Evolutionary conservation across 2,329 filamentous ascomycete species (phyloP), one percentile per base, ranked within the genome.

Genomic region (Penicillium capsulatum): DNA sequence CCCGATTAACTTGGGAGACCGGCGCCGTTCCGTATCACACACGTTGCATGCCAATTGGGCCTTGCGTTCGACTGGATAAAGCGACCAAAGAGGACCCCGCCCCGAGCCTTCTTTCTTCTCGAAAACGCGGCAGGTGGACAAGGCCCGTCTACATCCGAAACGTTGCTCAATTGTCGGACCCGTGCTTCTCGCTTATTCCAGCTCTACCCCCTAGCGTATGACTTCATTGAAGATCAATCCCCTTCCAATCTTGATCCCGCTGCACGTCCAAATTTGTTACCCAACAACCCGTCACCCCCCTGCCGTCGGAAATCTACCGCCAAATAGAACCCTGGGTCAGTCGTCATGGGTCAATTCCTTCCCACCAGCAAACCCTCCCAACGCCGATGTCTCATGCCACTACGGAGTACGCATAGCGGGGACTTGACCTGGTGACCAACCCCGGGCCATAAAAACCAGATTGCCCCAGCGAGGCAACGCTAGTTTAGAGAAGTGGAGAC

Each of bases 131-230:
- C 38, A 46, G 48, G 48, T 48, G 50, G 40, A 30, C 30, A 31
- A 28, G 22, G 19, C 26, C 35, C 29, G 26, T 36, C 24, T 19
- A 32, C 48, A 40, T 28, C 32, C 24, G 8, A 38, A 39, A 44
- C 38, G 13, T 36, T 20, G 41, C 38, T 32, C 29, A 16, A n/a
- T 20, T 46, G 48, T 51, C 42, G 38, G 42, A 48, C 50, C 19
- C 19, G 19, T 46, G 32, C 27, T 51, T 36, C 37, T 45, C 37
- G 34, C 32, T 35, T 42, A 30, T 30, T 30, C 30, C 31, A 38
- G 22, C 19, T 35, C 17, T 30, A 22, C 22, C n/a, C 16, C 22
- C 33, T 36, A 32, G 40, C 32, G 36, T 24, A 34, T 36, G 31
- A 42, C 30, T 34, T 17, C 26, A 22, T 22, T 22, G 19, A 22